Percentiles rank a stretch among this genome's conserved stretches.
Conservation (phyloP, 371 early-diverging fungal species). For the Rhizomucor miehei region DNA sequence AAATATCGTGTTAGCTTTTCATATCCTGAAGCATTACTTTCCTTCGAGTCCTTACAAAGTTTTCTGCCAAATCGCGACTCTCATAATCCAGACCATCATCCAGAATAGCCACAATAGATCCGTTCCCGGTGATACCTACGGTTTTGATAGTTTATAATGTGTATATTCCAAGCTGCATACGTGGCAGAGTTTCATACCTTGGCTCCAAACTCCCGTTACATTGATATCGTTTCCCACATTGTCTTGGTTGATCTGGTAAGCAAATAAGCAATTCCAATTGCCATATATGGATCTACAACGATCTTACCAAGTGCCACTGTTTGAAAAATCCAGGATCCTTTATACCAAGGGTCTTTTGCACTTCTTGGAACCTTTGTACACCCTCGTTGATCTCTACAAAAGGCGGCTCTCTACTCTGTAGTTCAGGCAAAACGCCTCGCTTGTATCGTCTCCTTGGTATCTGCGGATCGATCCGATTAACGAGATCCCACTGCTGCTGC, state of each 20-base stretch:
- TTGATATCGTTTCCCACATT: slow-evolving; percentile 85
- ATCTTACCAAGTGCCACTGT: slow-evolving; percentile 83
- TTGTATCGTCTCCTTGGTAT: slow-evolving; percentile 14
- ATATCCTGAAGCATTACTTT: background rate
- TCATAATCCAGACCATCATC: slow-evolving; percentile 94
- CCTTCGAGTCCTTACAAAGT: slow-evolving; percentile 70
- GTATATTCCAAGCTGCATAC: background rate
- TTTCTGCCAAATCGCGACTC: slow-evolving; percentile 79
- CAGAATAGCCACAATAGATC: slow-evolving; percentile 83
- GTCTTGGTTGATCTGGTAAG: slow-evolving; percentile 63
- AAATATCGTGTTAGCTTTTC: background rate
- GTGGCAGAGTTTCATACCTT: slow-evolving; percentile 45
- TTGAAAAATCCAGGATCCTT: slow-evolving; percentile 68
- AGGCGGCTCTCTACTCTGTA: slow-evolving; percentile 5
- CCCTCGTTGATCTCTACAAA: slow-evolving; percentile 11
- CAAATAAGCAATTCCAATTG: background rate
- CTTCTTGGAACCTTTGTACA: slow-evolving; percentile 12
- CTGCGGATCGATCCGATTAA: slow-evolving; percentile 23
- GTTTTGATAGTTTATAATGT: background rate
- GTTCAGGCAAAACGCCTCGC: slow-evolving; percentile 15
- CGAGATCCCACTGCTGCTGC: slow-evolving; percentile 7
- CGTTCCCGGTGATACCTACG: slow-evolving; percentile 80
- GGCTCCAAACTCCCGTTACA: slow-evolving; percentile 88
- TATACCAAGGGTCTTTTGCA: slow-evolving; percentile 37
- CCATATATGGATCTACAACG: background rate